Evolutionary conservation across 805 yeast genomes (phyloP).

Genomic region (Wickerhamiella azymoides): DNA sequence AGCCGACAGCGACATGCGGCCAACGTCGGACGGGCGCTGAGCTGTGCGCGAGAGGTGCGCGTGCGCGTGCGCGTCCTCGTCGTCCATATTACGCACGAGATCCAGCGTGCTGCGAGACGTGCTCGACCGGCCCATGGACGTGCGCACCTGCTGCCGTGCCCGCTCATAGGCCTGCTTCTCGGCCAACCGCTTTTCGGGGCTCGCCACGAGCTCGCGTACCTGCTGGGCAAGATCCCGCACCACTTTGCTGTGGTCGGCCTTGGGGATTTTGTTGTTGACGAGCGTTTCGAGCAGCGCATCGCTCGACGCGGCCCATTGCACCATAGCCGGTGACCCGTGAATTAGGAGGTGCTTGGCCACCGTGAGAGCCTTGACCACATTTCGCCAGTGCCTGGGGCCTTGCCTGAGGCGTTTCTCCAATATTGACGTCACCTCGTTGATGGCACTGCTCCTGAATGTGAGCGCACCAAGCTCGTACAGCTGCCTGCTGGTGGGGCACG

Average conservation of each 20-base stretch:
- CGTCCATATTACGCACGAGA: slow-evolving; percentile 16
- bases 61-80: slow-evolving; percentile 1
- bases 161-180: slow-evolving; percentile 20
- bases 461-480: slow-evolving; percentile 15
- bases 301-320: slow-evolving; percentile 14
- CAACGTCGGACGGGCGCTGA: background rate
- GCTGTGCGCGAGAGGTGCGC: too few species aligned
- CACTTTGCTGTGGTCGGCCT: slow-evolving; percentile 19
- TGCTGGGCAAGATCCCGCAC: slow-evolving; percentile 22
- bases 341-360: slow-evolving; percentile 18
- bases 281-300: slow-evolving; percentile 10
- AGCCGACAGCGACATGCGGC: background rate
- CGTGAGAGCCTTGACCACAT: slow-evolving; percentile 18
- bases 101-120: slow-evolving; percentile 19
- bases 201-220: slow-evolving; percentile 18
- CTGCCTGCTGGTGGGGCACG: slow-evolving; percentile 18
- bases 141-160: slow-evolving; percentile 22
- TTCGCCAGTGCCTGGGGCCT: slow-evolving; percentile 19
- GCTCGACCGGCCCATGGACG: slow-evolving; percentile 18
- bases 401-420: slow-evolving; percentile 16
- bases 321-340: slow-evolving; percentile 16
- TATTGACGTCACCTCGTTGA: slow-evolving; percentile 14
- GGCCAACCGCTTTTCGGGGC: slow-evolving; percentile 19
- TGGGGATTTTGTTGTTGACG: slow-evolving; percentile 11
- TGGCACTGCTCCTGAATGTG: slow-evolving; percentile 12